These are phyloP conservation scores for Paspalum vaginatum DNA, from an alignment of 176 grass and related monocot species.

Conservation along the genomic window DNA sequence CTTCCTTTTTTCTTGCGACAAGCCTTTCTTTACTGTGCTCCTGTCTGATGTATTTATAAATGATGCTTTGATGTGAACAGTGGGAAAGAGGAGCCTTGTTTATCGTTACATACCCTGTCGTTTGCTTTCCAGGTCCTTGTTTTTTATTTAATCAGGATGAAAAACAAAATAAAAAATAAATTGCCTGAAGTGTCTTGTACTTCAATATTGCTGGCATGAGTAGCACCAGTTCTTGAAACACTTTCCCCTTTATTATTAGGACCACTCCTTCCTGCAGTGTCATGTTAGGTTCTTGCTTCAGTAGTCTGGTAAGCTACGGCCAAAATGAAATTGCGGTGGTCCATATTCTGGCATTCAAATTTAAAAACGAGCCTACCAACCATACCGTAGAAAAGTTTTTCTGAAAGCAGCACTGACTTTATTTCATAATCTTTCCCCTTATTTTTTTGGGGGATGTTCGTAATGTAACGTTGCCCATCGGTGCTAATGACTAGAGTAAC, in stretches of 20 bases:
- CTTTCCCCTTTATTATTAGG: too few relatives aligned
- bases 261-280: neutral
- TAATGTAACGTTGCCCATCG: neutral
- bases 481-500: too few relatives aligned
- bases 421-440: slow-evolving; percentile 18
- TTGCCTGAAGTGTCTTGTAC: neutral
- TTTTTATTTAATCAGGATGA: neutral
- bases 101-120: neutral
- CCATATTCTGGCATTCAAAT: neutral
- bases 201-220: neutral
- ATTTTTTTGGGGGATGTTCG: neutral
- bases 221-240: neutral
- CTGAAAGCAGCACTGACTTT: neutral
- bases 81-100: neutral
- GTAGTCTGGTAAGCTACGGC: neutral
- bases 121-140: neutral
- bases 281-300: neutral
- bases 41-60: neutral
- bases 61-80: neutral
- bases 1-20: neutral
- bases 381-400: neutral
- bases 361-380: slow-evolving; percentile 12
- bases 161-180: neutral
- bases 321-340: neutral
- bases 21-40: neutral